Percentiles rank a stretch among this genome's conserved stretches.
These are phyloP conservation scores for Moricandia arvensis DNA, from an alignment of 345 rosid genomes.

Conservation along the genomic window DNA sequence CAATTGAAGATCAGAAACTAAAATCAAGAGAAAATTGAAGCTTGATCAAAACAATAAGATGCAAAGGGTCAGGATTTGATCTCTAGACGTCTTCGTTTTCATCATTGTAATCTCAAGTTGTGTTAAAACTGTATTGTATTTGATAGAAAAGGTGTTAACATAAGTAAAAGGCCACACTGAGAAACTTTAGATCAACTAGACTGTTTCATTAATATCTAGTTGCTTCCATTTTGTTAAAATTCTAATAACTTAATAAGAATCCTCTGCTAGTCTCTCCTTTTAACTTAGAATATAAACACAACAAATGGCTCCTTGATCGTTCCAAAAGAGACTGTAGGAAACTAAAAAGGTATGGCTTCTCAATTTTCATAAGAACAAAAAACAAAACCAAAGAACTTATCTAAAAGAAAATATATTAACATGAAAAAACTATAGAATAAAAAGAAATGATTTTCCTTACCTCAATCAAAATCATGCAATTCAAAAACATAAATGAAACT, in stretches of 20 bases:
- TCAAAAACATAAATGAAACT: neutral
- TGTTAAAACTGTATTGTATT: neutral
- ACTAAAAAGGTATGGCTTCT: neutral
- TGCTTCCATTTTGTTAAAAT: neutral
- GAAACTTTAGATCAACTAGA: neutral
- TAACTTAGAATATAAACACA: neutral
- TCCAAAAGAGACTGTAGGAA: neutral
- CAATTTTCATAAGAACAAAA: neutral
- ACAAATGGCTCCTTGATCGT: constrained; percentile 6
- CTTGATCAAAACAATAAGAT: too few species aligned
- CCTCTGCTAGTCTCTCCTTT: neutral
- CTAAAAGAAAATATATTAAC: neutral
- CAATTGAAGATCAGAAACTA: too few species aligned
- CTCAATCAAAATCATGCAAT: neutral
- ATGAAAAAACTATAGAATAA: neutral
- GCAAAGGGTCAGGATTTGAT: too few species aligned
- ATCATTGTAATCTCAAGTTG: neutral
- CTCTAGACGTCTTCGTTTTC: too few species aligned
- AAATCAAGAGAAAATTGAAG: too few species aligned
- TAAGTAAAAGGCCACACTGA: neutral
- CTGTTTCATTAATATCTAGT: neutral
- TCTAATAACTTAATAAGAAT: neutral
- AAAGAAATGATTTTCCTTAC: neutral
- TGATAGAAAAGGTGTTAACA: neutral
- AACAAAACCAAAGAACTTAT: neutral